Evolutionary conservation across 1,284 basidiomycete species (phyloP), one percentile per base, ranked within the genome.

Genomic region (Sphagnurus paluster): DNA sequence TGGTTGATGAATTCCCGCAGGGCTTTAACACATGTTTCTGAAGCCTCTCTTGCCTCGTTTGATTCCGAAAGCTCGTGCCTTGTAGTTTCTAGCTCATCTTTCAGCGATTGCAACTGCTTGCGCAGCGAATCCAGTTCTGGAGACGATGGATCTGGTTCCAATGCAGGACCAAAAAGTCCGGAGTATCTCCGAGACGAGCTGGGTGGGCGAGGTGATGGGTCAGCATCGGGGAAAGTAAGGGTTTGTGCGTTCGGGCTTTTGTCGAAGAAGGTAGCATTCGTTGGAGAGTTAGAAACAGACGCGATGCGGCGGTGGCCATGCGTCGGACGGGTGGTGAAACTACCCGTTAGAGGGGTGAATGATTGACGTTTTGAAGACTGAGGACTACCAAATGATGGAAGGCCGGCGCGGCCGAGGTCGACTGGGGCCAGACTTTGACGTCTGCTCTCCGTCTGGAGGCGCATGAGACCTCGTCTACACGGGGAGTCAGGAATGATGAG

Each of bases 1-100:
- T 89, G 83, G 17, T 84, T 81, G 56, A 97, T 93, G 61, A 93
- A 97, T 45, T 86, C 87, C 29, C 92, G 77, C 26, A 97, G 69
- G 0, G 88, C 89, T 45, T 80, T 81, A 50, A 90, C 82, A 60
- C 91, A 94, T 2, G 77, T 79, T 55, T 97, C 93, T n/a, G 86
- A 90, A 6, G 93, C 93, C 58, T 90, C 82, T 35, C 82, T 76
- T 2, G 90, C 91, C 63, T 97, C 93, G 48, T 80, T 86, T 1
- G 85, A 77, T 58, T 95, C 92, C 21, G 64, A 67, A 17, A 94
- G 68, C 50, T 90, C 86, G 44, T 79, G 74, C 49, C 80, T 79
- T 4, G 81, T 74, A 29, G 76, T 75, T 26, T 84, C 81, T 28
- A 96, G 65, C 45, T 84, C 79, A 13, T 72, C 62, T 53, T 80